Conservation (phyloP, 306 rosid genomes). For the Prunus kanzakura region DNA sequence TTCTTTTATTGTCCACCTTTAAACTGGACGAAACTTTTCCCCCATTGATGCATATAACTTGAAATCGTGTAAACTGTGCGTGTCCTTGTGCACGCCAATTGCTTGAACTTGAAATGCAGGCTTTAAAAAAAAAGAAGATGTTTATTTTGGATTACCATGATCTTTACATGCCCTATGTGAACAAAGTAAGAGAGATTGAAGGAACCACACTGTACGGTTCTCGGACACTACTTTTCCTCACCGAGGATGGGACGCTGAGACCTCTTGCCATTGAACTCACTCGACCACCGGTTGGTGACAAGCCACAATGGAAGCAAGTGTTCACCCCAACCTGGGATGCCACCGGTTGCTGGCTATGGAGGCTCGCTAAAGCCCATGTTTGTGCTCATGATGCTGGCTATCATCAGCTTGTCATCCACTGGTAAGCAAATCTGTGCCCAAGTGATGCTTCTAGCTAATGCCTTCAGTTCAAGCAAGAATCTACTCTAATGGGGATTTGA, state of each 20-base stretch:
- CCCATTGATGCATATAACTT: not conserved
- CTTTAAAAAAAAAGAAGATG: conserved; percentile 25
- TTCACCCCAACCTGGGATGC: conserved; percentile 32
- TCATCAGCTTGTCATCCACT: conserved; percentile 39
- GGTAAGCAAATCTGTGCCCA: conserved; percentile 10
- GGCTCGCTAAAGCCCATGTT: conserved; percentile 36
- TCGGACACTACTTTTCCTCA: conserved; percentile 35
- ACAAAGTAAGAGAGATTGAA: conserved; percentile 31
- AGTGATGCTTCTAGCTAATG: no score
- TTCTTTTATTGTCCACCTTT: no score
- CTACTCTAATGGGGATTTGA: no score
- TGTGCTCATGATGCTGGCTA: conserved; percentile 37
- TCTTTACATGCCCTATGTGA: conserved; percentile 27
- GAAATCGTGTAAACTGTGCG: not conserved
- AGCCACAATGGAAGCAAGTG: conserved; percentile 34
- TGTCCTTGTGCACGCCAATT: not conserved
- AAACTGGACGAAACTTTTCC: no score
- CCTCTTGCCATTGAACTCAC: conserved; percentile 43
- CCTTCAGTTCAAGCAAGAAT: no score
- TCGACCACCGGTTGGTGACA: conserved; percentile 24
- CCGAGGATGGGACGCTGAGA: conserved; percentile 24
- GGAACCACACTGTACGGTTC: conserved; percentile 39
- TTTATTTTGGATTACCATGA: conserved; percentile 38
- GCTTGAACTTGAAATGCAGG: conserved; percentile 18
- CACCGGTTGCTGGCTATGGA: conserved; percentile 34